Evolutionary conservation across 169 alveolate species (phyloP), one percentile per base, ranked within the genome.

Genomic region (Eimeria necatrix): DNA sequence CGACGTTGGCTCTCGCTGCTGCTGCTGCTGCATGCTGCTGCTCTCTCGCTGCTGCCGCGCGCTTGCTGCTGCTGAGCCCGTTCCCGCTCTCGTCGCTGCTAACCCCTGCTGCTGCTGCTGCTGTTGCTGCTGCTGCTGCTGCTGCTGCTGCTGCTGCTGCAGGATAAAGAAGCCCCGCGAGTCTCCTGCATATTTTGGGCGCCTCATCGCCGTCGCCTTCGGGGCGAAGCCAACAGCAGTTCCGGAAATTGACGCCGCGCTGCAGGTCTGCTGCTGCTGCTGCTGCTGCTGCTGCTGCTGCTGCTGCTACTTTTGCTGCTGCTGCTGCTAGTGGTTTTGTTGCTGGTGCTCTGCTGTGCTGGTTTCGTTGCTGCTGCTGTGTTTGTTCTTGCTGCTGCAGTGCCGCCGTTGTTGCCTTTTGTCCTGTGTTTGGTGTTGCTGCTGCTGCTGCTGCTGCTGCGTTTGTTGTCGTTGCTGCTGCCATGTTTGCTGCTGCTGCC

Each of bases 151-250:
- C 71, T n/a, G 49, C 48, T 52, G 16, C 68, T 46, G 53, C 78
- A 84, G 91, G 53, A 26, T 84, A 7, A 56, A n/a, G 52, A 84
- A 84, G 78, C 53, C 78, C 9, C 74, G 91, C 10, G 74, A 84
- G 24, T 59, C 60, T 41, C 24, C 61, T 16, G 59, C 61, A 41
- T 84, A 61, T 48, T 84, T 56, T 32, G 91, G 91, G 3, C 91
- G 91, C 4, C 48, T 84, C 18, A 20, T 56, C 59, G 59, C 24
- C 91, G 20, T 84, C 91, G 59, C 91, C 24, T 84, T 84, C 24
- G 91, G 91, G 0, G 78, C 91, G 73, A 53, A 84, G 53, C 91
- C 91, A 6, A 61, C 91, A 10, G 91, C 76, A n/a, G 64, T 84
- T 9, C 46, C 78, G 32, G 91, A 84, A 56, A 52, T 84, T 41